Percentiles rank a stretch among this genome's conserved stretches.
Conservation (phyloP, 306 rosid species). For the Inga leiocalycina region DNA sequence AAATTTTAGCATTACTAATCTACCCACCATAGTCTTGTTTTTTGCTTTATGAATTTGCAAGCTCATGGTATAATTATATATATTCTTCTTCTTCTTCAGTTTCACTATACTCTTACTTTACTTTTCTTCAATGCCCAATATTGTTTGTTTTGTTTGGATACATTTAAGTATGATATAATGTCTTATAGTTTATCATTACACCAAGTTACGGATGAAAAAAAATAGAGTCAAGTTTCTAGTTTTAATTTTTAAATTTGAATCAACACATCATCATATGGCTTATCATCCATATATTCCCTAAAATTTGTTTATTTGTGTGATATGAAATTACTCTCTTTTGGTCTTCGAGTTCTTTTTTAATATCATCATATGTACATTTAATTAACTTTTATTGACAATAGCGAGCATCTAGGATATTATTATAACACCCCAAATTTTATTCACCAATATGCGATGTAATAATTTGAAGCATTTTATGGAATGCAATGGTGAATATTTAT, state of each 20-base stretch:
- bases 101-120: too few relatives aligned
- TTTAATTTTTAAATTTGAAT: neutral
- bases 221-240: neutral
- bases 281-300: too few relatives aligned
- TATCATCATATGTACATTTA: neutral
- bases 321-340: neutral
- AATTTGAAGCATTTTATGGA: too few relatives aligned
- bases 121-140: neutral
- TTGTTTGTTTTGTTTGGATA: neutral
- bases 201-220: neutral
- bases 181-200: neutral
- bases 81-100: neutral
- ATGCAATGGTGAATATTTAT: too few relatives aligned
- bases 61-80: neutral
- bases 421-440: too few relatives aligned
- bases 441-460: too few relatives aligned
- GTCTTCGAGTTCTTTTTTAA: neutral
- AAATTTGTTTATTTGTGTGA: neutral
- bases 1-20: too few relatives aligned
- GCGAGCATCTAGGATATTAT: neutral
- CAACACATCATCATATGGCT: neutral
- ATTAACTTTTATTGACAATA: neutral
- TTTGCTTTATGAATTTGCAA: neutral
- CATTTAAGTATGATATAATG: neutral
- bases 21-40: too few relatives aligned